Evolutionary conservation across 164 flowering plant species (phyloP).

Genomic region (Taxillus chinensis): DNA sequence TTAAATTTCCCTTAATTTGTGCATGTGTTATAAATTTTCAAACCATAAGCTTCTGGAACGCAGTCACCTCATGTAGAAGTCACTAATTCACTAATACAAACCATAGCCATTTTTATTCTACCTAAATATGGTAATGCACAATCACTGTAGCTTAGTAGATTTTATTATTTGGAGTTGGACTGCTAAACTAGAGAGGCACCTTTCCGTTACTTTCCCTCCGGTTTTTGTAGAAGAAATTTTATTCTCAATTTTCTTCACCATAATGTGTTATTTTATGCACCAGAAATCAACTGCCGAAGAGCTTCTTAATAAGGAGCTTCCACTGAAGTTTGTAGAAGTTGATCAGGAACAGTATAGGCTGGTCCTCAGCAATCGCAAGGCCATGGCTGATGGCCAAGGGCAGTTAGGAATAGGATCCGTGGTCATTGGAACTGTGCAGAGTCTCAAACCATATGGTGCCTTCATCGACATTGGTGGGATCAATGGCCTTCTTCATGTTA

Average conservation of each 20-base stretch:
- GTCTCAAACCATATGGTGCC: conserved; percentile 95
- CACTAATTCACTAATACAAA: no score
- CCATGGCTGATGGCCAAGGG: conserved; percentile 94
- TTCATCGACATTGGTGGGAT: conserved; percentile 97
- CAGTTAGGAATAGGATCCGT: conserved; percentile 97
- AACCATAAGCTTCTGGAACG: no score
- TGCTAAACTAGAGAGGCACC: no score
- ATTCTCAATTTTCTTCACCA: not conserved
- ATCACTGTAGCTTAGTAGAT: no score
- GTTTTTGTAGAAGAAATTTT: no score
- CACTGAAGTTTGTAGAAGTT: conserved; percentile 88
- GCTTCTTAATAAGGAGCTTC: conserved; percentile 75
- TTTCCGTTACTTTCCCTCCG: no score
- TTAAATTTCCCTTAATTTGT: no score
- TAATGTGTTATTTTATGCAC: conserved; percentile 2
- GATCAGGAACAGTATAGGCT: conserved; percentile 85
- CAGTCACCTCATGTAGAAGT: no score
- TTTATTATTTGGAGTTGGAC: no score
- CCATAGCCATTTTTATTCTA: no score
- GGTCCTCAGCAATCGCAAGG: conserved; percentile 92
- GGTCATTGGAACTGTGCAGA: conserved; percentile 82
- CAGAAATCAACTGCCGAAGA: conserved; percentile 87
- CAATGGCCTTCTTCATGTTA: conserved; percentile 95
- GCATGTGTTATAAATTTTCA: no score
- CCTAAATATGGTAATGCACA: no score